These are phyloP conservation scores for Esteya vermicola DNA, from an alignment of 2,329 filamentous ascomycete genomes.

Conservation along the genomic window DNA sequence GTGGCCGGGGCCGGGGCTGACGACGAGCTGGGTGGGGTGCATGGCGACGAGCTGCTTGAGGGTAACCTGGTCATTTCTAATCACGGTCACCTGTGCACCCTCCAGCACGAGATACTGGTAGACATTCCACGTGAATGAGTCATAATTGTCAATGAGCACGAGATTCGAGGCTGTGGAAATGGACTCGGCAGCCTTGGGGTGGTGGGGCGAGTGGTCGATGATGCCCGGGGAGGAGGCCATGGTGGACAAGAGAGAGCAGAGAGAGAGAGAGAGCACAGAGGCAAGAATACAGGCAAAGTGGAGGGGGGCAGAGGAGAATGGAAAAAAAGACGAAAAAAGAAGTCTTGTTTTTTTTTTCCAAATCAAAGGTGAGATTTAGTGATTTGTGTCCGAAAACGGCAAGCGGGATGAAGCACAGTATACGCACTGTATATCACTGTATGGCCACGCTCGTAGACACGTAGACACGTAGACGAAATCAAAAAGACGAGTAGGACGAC, in stretches of 20 bases:
- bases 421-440: not conserved
- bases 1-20: slow-evolving; percentile 92
- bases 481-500: no score
- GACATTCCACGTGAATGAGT: slow-evolving; percentile 98
- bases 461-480: no score
- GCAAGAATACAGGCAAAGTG: no score
- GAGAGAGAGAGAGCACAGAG: not conserved
- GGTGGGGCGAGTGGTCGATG: slow-evolving; percentile 73
- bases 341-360: not conserved
- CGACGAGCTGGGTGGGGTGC: slow-evolving; percentile 83
- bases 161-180: slow-evolving; percentile 77
- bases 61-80: slow-evolving; percentile 82
- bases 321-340: not conserved
- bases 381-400: not conserved
- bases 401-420: not conserved
- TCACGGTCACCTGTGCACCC: slow-evolving; percentile 79
- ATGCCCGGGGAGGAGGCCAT: slow-evolving; percentile 35
- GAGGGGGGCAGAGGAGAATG: no score
- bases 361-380: not conserved
- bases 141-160: slow-evolving; percentile 95
- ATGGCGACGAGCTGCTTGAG: slow-evolving; percentile 70
- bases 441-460: no score
- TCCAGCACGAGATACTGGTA: slow-evolving; percentile 98
- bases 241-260: slow-evolving; percentile 10
- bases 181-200: slow-evolving; percentile 59